phyloP scores from a whole-genome alignment of 768 basidiomycete genomes.

The Lactarius trivialis region DNA sequence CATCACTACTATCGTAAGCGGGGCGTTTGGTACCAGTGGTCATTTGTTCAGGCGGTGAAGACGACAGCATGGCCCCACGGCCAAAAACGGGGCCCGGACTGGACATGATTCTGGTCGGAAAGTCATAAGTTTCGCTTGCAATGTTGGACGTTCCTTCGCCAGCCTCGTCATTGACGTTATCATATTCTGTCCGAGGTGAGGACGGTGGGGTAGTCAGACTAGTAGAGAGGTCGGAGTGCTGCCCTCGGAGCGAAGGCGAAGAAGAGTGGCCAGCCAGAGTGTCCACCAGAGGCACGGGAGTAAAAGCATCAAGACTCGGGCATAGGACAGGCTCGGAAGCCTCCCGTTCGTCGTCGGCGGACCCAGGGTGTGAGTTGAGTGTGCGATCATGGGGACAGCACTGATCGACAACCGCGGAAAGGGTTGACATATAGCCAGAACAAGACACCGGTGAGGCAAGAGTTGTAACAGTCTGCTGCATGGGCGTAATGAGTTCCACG shows the following conservation, averaged over 20 bases:
- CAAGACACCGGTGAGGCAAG: background rate
- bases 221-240: background rate
- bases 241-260: background rate
- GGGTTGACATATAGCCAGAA: background rate
- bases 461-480: background rate
- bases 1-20: background rate
- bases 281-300: background rate
- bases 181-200: conserved; percentile 11
- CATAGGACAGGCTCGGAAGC: background rate
- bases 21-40: background rate
- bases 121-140: background rate
- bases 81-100: conserved; percentile 2
- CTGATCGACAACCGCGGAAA: background rate
- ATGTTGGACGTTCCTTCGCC: background rate
- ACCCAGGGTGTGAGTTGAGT: background rate
- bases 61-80: background rate
- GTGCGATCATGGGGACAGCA: background rate
- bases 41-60: background rate
- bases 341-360: background rate
- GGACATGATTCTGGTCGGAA: conserved; percentile 5
- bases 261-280: background rate
- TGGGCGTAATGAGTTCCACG: background rate
- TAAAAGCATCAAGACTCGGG: background rate
- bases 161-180: background rate
- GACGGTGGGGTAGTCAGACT: conserved; percentile 2